A percentile compares a stretch with the other conserved stretches of the same genome.
Evolutionary conservation across 352 stramenopile genomes (phyloP).

Genomic region (Plasmopara viticola): DNA sequence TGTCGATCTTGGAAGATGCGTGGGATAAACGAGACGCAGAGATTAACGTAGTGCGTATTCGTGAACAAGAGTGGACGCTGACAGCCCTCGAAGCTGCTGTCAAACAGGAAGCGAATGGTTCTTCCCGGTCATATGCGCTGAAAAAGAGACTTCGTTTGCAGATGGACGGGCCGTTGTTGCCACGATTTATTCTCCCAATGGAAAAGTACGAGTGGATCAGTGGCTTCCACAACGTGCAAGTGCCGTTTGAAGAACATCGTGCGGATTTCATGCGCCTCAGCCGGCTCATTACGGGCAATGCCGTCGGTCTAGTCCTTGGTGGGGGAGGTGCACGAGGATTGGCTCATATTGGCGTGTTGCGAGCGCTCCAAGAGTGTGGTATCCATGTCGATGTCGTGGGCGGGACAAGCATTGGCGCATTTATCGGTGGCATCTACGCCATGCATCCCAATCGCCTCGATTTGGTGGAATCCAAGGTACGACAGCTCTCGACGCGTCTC

Average conservation of each 20-base stretch:
- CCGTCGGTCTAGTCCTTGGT: constrained; percentile 91
- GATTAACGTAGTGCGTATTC: constrained; percentile 76
- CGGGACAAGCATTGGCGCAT: constrained; percentile 87
- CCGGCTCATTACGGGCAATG: constrained; percentile 87
- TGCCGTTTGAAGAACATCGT: constrained; percentile 64
- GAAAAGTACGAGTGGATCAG: constrained; percentile 86
- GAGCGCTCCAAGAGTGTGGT: constrained; percentile 87
- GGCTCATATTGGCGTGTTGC: constrained; percentile 91
- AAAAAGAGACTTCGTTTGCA: constrained; percentile 56
- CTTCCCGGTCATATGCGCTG: constrained; percentile 42
- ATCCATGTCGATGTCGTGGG: constrained; percentile 92
- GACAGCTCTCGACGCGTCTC: constrained; percentile 48
- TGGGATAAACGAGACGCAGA: constrained; percentile 67
- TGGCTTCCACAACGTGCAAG: constrained; percentile 80
- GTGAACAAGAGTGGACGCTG: constrained; percentile 70
- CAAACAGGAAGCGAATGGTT: constrained; percentile 36
- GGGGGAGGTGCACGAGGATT: constrained; percentile 90
- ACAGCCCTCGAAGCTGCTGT: constrained; percentile 44
- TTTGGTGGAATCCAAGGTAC: constrained; percentile 51
- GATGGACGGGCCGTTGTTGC: constrained; percentile 52
- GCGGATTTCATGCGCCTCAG: constrained; percentile 82
- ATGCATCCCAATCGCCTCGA: constrained; percentile 65
- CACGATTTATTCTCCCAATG: constrained; percentile 65
- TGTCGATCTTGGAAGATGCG: constrained; percentile 50
- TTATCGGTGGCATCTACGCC: constrained; percentile 78